Percentiles rank a stretch among this genome's conserved stretches.
phyloP scores from a whole-genome alignment of 2,329 filamentous ascomycete genomes.

The Arthrobotrys entomopaga region DNA sequence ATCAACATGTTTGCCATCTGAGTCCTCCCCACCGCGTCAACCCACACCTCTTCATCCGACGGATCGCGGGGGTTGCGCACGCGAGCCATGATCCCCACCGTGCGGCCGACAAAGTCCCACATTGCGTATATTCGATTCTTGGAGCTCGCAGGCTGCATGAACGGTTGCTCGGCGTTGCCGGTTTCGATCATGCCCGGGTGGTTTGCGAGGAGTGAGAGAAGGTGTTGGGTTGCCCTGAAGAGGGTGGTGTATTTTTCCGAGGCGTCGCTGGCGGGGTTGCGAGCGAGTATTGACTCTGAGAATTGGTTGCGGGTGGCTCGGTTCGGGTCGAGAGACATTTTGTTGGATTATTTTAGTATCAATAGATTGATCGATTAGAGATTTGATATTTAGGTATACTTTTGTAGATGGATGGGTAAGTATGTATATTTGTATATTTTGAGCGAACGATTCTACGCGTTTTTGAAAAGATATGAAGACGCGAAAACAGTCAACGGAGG shows the following conservation, averaged over 20 bases:
- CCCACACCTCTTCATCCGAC: not conserved
- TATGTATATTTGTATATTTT: no score
- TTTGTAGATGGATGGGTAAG: no score
- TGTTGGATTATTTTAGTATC: not conserved
- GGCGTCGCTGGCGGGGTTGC: not conserved
- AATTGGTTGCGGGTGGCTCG: slow-evolving; percentile 17
- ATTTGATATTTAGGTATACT: no score
- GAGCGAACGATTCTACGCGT: no score
- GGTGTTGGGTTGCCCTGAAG: slow-evolving; percentile 18
- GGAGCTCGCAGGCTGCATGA: slow-evolving; percentile 27
- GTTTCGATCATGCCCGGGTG: slow-evolving; percentile 29
- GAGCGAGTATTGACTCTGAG: slow-evolving; percentile 9
- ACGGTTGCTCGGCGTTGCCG: slow-evolving; percentile 23
- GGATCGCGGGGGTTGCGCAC: not conserved
- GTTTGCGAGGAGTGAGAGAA: slow-evolving; percentile 25
- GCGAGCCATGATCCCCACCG: slow-evolving; percentile 17
- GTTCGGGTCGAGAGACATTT: slow-evolving; percentile 17
- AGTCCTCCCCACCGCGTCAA: slow-evolving; percentile 1
- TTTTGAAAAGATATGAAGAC: no score
- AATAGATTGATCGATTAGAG: no score
- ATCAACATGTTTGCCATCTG: slow-evolving; percentile 19
- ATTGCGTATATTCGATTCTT: slow-evolving; percentile 36
- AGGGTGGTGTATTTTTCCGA: slow-evolving; percentile 17
- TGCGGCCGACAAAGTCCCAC: slow-evolving; percentile 34
- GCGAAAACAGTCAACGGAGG: no score